Base-by-base conservation (phyloP, 169 alveolate genomes). In the Plasmodium knowlesi region DNA sequence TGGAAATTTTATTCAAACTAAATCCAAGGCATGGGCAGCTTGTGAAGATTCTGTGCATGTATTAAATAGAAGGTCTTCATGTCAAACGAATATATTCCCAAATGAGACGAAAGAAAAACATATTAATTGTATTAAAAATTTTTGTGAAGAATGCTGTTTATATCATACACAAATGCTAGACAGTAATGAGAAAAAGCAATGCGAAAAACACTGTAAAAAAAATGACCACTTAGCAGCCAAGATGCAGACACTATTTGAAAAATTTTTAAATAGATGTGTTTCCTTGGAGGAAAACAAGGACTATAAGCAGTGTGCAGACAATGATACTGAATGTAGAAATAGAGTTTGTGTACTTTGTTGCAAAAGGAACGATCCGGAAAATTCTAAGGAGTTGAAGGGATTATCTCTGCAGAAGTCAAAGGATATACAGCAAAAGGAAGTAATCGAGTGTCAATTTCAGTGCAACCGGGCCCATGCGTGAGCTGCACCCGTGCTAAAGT, bases 151-250 rank as follows among this genome's bases (percentile, higher is more conserved):
- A 73, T 96, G 97, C 71, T 96, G 97, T 92, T 41, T 83, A 34
- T 92, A 96, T 86, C 97, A 96, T 88, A 95, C 97, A 22, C 80
- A 76, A 94, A 74, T 96, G 57, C 92, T 96, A 6, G 97, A 96
- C 19, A 96, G 94, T 61, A 93, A 89, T 34, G 96, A 93, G 19
- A 93, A 81, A 67, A 96, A 93, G 41, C 57, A 90, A 19, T 96
- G 97, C 81, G 92, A 89, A 41, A 85, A 72, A 46, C 94, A 84
- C 30, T 96, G 97, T 67, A 92, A 93, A 71, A 95, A 92, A 73
- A 96, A 96, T 93, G 91, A 95, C 79, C 88, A 84, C 73, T 80
- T 93, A 46, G 96, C 94, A 37, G 84, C 86, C 39, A 46, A 70
- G 78, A 80, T 89, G 82, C 94, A 89, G 72, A 81, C 30, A 6